Percentiles rank a stretch among this genome's conserved stretches.
phyloP scores from a whole-genome alignment of 2,329 filamentous ascomycete species.

The Elsinoe arachidis region DNA sequence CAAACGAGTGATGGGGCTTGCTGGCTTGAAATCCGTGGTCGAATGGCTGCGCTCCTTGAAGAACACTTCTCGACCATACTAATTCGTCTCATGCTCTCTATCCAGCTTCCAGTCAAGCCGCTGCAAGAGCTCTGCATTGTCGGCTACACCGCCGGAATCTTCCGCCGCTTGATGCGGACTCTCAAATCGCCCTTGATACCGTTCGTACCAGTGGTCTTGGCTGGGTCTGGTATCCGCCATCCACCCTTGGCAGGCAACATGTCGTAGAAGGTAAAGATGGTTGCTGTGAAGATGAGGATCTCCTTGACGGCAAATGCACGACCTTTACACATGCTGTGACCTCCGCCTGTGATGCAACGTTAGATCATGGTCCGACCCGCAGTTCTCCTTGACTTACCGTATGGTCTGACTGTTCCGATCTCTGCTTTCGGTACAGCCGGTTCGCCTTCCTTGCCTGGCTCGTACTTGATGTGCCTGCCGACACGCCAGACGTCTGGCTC shows the following conservation, averaged over 20 bases:
- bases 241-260: slow-evolving; percentile 39
- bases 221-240: slow-evolving; percentile 45
- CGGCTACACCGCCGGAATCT: slow-evolving; percentile 1
- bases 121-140: no score
- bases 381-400: slow-evolving; percentile 24
- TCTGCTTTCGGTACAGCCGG: slow-evolving; percentile 25
- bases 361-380: neutral
- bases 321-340: slow-evolving; percentile 41
- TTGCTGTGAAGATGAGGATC: slow-evolving; percentile 43
- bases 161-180: slow-evolving; percentile 41
- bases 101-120: no score
- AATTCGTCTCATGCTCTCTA: no score
- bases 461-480: slow-evolving; percentile 28
- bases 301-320: slow-evolving; percentile 43
- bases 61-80: no score
- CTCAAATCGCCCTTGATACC: slow-evolving; percentile 44
- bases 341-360: slow-evolving; percentile 31
- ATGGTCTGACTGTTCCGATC: slow-evolving; percentile 38
- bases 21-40: no score
- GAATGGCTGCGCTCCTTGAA: no score
- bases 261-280: slow-evolving; percentile 49
- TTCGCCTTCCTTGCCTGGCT: slow-evolving; percentile 19
- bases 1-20: no score
- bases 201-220: slow-evolving; percentile 41
- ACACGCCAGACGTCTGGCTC: slow-evolving; percentile 26